These are phyloP conservation scores for Cyberlindnera bimundalis DNA, from an alignment of 805 yeast genomes.

Conservation along the genomic window DNA sequence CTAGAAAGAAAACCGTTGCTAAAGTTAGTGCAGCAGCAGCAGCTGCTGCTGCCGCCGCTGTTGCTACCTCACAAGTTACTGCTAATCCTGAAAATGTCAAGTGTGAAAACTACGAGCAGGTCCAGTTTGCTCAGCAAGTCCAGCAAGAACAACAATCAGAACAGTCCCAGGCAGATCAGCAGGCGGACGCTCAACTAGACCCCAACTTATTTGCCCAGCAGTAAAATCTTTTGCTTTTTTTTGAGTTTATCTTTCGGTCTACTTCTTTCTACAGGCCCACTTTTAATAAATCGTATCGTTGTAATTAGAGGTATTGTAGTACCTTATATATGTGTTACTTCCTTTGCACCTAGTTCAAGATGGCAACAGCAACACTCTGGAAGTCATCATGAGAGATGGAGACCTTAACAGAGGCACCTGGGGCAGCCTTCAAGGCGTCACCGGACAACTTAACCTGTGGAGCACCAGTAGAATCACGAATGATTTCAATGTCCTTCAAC, in stretches of 20 bases:
- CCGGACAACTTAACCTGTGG: constrained; percentile 81
- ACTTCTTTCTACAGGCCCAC: background rate
- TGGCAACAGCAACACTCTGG: constrained; percentile 97
- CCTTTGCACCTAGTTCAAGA: constrained; percentile 31
- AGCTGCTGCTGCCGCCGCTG: constrained; percentile 12
- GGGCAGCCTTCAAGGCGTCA: constrained; percentile 71
- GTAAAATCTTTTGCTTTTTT: background rate
- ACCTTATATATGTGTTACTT: background rate
- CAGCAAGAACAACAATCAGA: constrained; percentile 6
- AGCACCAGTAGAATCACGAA: constrained; percentile 60
- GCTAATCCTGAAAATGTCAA: constrained; percentile 1
- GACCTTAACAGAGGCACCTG: constrained; percentile 68
- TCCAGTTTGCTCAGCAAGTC: constrained; percentile 14
- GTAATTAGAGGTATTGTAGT: background rate
- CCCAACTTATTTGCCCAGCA: constrained; percentile 26
- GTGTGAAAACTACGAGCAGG: constrained; percentile 5
- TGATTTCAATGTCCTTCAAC: constrained; percentile 84
- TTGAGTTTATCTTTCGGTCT: background rate
- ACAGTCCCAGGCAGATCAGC: constrained; percentile 15
- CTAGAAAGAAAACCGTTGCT: constrained; percentile 41
- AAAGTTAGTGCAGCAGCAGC: constrained; percentile 15
- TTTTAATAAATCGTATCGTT: background rate
- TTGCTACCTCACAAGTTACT: background rate
- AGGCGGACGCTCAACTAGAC: constrained; percentile 13
- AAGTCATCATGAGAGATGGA: constrained; percentile 95